Evolutionary conservation across 495 filamentous ascomycete genomes (phyloP), one percentile per base, ranked within the genome.

Genomic region (Penicillium cosmopolitanum): DNA sequence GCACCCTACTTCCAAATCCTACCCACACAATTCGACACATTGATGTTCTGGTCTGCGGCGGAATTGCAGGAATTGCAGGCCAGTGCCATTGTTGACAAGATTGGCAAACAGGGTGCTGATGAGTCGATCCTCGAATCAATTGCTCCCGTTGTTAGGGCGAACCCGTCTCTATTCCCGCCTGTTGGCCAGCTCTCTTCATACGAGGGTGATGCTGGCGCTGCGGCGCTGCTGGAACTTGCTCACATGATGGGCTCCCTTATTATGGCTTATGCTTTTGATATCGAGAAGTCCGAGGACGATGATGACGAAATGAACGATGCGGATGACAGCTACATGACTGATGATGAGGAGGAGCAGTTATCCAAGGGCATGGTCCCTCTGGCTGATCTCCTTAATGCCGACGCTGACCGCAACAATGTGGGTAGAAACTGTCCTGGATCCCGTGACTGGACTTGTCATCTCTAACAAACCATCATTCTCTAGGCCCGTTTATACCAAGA

Each of bases 231-330:
- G 5, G 61, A 70, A 16, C 76, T 93, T 8, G 85, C 86, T 34
- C 92, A 96, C 71, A 80, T 82, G 10, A 90, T 96, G 84, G 93
- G 89, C 0, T 92, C 88, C 13, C 82, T 88, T 15, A 95, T 97
- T 44, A 96, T 97, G 93, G 89, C 92, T 5, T 97, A 97, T 70
- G 93, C 92, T 2, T 98, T 98, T 65, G 94, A 97, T 60, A 81
- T 98, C 33, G 85, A 86, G 61, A 76, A 78, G 40, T 74, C 82
- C 1, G 78, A 84, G 10, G 75, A 82, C 3, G 81, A 84, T 23
- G 76, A 81, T 0, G 79, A 77, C 11, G 82, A 86, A 0, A 83
- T 84, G 6, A 75, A 78, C 23, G 78, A 73, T 11, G 80, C 77
- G 25, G 85, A 88, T 19, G 87, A 82, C 16, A 82, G 85, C 62